Base-by-base conservation (phyloP, 805 yeast genomes). In the Lipomyces yamanashiensis region DNA sequence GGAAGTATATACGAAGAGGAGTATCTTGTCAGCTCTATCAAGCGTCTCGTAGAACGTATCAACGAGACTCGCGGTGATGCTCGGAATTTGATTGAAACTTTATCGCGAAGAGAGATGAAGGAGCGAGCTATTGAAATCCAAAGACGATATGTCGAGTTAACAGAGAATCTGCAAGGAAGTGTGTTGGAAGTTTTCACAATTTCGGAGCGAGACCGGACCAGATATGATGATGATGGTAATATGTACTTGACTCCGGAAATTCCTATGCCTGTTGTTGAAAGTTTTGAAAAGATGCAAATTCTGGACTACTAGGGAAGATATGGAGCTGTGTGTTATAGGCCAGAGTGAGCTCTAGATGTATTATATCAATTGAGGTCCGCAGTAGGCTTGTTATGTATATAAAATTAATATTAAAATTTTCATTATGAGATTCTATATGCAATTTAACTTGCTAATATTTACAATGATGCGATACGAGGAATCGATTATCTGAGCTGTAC, bases 1-100 rank as follows among this genome's bases (percentile, higher is more conserved):
- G 98, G 98, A 53, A 93, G 98, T 7, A 89, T 95, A 21, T 95
- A 95, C 73, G 99, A 95, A 76, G 99, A 95, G 75, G 98, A 95
- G 75, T 95, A 95, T 75, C 83, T 95, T 61, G 87, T 95, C 54
- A 85, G 85, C 70, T 92, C 98, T 2, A 86, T 90, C 63, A 95
- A 96, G 3, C 85, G 99, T 74, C 81, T 95, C 74, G 77, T 91
- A 40, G 98, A 91, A 60, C 84, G 99, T 70, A 77, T 95, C 62
- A 83, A 85, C 51, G 86, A 84, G 68, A 88, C 96, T 0, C 83
- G 84, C 69, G 80, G 85, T 0, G 99, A 95, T 71, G 92, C 95
- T 1, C 71, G 82, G 21, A 82, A 82, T 66, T 80, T 95, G 66
- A 83, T 92, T 45, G 93, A 88, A 68, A 93, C 88, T 0, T 80